A percentile compares a stretch with the other conserved stretches of the same genome.
phyloP scores from a whole-genome alignment of 306 rosid species.

The Acacia crassicarpa region DNA sequence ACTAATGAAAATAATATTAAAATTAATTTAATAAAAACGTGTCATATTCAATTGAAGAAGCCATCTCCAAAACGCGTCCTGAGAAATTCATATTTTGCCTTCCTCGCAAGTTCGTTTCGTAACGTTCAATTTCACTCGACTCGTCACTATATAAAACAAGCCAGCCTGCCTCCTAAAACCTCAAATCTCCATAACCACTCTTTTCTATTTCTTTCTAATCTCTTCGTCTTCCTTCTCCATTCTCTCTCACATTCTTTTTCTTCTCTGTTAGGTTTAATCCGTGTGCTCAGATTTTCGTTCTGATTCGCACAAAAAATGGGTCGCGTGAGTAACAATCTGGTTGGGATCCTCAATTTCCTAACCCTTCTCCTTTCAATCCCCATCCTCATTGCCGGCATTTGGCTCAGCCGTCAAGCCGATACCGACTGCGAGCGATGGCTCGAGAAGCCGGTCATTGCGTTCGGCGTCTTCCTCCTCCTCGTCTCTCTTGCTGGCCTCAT shows the following conservation, averaged over 20 bases:
- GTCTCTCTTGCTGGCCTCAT: constrained; percentile 67
- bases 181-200: background rate
- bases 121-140: background rate
- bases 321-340: constrained; percentile 55
- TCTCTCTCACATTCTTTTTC: background rate
- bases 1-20: background rate
- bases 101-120: background rate
- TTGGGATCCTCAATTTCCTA: constrained; percentile 58
- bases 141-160: background rate
- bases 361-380: constrained; percentile 66
- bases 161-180: background rate
- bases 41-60: background rate
- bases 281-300: background rate
- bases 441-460: constrained; percentile 49
- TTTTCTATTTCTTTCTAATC: background rate
- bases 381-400: constrained; percentile 57
- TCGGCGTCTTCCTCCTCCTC: constrained; percentile 63
- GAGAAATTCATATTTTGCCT: background rate
- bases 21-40: background rate
- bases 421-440: constrained; percentile 62
- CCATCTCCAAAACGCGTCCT: background rate
- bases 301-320: constrained; percentile 24
- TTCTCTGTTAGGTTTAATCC: background rate
- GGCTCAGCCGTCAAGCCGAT: constrained; percentile 60
- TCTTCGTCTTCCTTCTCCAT: background rate